Evolutionary conservation across 768 basidiomycete species (phyloP).

Genomic region (Podaxis pistillaris): DNA sequence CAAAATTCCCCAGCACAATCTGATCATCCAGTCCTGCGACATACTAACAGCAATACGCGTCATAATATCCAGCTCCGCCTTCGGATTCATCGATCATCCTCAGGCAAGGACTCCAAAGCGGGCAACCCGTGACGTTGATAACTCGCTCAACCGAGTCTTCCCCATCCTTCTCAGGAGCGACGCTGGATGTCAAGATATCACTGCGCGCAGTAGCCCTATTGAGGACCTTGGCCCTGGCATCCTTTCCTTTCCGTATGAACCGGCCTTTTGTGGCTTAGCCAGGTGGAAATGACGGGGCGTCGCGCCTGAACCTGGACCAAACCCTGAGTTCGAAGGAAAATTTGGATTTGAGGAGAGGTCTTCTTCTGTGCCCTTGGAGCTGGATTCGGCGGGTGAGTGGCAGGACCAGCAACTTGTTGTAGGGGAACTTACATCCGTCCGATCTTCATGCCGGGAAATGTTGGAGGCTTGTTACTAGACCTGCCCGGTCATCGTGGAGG

Average conservation of each 20-base stretch:
- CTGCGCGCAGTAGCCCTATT: not conserved
- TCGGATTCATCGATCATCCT: conserved; percentile 77
- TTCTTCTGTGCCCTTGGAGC: conserved; percentile 21
- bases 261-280: too few species aligned
- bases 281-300: too few species aligned
- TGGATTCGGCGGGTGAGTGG: conserved; percentile 14
- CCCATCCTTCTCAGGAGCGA: not conserved
- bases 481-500: conserved; percentile 18
- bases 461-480: conserved; percentile 10
- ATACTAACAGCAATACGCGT: conserved; percentile 96
- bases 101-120: conserved; percentile 81
- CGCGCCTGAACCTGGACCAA: not conserved
- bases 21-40: conserved; percentile 88
- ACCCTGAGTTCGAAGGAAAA: not conserved
- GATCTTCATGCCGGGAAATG: conserved; percentile 27
- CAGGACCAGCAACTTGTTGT: conserved; percentile 23
- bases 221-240: conserved; percentile 16
- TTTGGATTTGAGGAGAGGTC: not conserved
- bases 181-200: conserved; percentile 9
- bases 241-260: conserved; percentile 21
- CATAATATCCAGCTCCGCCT: conserved; percentile 91
- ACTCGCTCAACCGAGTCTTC: conserved; percentile 68
- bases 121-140: conserved; percentile 94
- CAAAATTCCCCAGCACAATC: conserved; percentile 94
- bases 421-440: conserved; percentile 50